phyloP scores from a whole-genome alignment of 2,329 filamentous ascomycete species.

The Pseudogymnoascus sp. region DNA sequence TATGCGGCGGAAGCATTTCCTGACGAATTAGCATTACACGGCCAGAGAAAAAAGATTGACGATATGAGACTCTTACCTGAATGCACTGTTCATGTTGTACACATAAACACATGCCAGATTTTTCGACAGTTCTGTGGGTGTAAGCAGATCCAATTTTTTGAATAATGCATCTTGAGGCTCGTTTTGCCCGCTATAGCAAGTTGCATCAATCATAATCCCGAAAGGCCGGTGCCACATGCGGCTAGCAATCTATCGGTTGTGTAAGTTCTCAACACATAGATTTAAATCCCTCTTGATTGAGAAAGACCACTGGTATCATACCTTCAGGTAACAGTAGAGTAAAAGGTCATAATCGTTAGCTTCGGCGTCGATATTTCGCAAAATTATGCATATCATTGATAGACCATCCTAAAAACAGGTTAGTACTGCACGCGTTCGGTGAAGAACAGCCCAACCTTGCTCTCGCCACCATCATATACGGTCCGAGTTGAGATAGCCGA shows the following conservation, averaged over 20 bases:
- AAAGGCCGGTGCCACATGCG: constrained; percentile 64
- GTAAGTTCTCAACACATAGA: constrained; percentile 10
- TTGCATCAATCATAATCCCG: constrained; percentile 60
- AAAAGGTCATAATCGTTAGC: constrained; percentile 58
- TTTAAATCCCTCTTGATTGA: not conserved
- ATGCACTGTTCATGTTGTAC: constrained; percentile 68
- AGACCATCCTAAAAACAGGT: constrained; percentile 47
- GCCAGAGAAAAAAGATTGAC: not conserved
- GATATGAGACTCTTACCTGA: constrained; percentile 43
- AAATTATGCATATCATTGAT: constrained; percentile 61
- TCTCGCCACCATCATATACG: constrained; percentile 64
- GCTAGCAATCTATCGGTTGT: constrained; percentile 50
- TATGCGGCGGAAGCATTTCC: constrained; percentile 58
- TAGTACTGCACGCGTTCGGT: constrained; percentile 3
- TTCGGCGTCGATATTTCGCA: constrained; percentile 59
- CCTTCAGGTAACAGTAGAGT: constrained; percentile 61
- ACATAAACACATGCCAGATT: constrained; percentile 57
- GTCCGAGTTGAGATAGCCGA: constrained; percentile 57
- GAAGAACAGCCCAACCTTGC: constrained; percentile 40
- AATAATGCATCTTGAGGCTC: constrained; percentile 60
- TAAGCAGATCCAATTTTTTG: constrained; percentile 54
- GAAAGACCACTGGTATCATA: constrained; percentile 25
- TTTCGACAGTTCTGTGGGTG: constrained; percentile 51
- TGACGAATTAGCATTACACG: constrained; percentile 19
- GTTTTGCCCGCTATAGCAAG: constrained; percentile 60